A percentile compares a stretch with the other conserved stretches of the same genome.
These are phyloP conservation scores for Elsinoe necatrix DNA, from an alignment of 2,329 filamentous ascomycete species.

Conservation along the genomic window DNA sequence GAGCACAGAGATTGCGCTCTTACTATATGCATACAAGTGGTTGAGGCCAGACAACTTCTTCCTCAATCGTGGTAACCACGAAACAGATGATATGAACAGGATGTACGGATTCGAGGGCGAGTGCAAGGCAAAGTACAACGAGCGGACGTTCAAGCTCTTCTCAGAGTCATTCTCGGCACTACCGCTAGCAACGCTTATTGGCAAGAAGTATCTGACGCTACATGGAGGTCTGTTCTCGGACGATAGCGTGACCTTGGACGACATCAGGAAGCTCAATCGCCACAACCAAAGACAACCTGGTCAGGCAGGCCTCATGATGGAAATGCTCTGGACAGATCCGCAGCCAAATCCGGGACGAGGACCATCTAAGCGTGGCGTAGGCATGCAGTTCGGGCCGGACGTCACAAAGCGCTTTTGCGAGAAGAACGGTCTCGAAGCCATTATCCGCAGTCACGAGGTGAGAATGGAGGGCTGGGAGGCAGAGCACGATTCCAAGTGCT, in stretches of 20 bases:
- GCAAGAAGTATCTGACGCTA: conserved; percentile 81
- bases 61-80: conserved; percentile 95
- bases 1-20: conserved; percentile 92
- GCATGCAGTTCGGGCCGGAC: conserved; percentile 93
- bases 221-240: conserved; percentile 95
- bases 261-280: conserved; percentile 85
- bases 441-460: conserved; percentile 96
- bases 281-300: conserved; percentile 89
- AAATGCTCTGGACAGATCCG: conserved; percentile 99
- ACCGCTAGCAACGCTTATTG: conserved; percentile 83
- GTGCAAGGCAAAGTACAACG: conserved; percentile 96
- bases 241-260: conserved; percentile 82
- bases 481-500: conserved; percentile 90
- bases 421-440: conserved; percentile 84
- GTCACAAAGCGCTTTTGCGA: conserved; percentile 96
- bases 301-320: conserved; percentile 96
- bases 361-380: conserved; percentile 92
- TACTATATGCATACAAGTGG: conserved; percentile 97
- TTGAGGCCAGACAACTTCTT: conserved; percentile 75
- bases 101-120: conserved; percentile 98
- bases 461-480: conserved; percentile 99
- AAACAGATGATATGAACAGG: conserved; percentile 98
- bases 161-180: conserved; percentile 96
- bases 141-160: conserved; percentile 92
- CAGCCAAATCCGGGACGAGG: conserved; percentile 77